phyloP scores from a whole-genome alignment of 1,284 basidiomycete species.

The Macrocystidia cucumis region DNA sequence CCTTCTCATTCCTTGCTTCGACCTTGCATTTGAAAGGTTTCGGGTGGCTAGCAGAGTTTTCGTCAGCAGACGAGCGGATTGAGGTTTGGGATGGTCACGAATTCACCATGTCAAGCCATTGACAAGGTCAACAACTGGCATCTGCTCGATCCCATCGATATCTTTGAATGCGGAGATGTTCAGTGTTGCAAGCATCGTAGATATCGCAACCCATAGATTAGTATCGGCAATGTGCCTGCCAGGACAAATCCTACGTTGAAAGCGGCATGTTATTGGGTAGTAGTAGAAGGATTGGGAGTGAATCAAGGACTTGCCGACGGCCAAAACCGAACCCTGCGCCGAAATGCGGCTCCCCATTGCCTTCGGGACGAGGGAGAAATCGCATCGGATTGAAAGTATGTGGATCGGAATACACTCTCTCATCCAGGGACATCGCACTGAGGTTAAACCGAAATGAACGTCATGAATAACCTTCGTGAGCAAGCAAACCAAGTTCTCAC shows the following conservation, averaged over 20 bases:
- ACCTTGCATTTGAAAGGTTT: conserved; percentile 10
- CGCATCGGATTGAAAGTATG: conserved; percentile 8
- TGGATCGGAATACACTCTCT: conserved; percentile 8
- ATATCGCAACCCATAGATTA: background rate
- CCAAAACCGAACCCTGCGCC: conserved; percentile 9
- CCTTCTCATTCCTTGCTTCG: conserved; percentile 8
- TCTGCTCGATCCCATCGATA: background rate
- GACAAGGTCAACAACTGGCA: background rate
- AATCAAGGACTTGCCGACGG: too few relatives aligned
- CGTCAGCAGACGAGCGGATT: too few relatives aligned
- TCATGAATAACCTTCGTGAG: background rate
- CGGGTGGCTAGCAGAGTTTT: too few relatives aligned
- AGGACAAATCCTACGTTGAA: background rate
- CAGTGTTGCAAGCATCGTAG: background rate
- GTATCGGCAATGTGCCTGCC: background rate
- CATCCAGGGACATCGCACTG: conserved; percentile 9
- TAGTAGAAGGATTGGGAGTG: too few relatives aligned
- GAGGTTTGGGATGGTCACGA: too few relatives aligned
- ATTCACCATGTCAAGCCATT: too few relatives aligned
- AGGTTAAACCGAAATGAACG: background rate
- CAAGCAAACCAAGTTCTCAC: background rate
- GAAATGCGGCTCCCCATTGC: conserved; percentile 7
- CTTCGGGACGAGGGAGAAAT: conserved; percentile 8
- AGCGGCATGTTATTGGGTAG: too few relatives aligned
- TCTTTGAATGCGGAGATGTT: background rate